Conservation (phyloP, 169 alveolate genomes). For the Amoebophrya sp. region DNA sequence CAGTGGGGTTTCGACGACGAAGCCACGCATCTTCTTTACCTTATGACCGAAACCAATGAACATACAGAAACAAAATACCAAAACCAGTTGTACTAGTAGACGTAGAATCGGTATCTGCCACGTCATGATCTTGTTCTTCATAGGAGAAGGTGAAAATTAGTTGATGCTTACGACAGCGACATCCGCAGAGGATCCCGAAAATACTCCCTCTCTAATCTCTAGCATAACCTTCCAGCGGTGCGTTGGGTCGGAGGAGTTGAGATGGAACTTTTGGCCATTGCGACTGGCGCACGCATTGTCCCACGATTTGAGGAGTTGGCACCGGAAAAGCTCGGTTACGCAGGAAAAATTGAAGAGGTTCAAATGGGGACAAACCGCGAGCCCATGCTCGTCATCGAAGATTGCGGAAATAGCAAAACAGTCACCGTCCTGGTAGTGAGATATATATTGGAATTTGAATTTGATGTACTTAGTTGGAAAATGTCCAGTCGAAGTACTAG, state of each 20-base stretch:
- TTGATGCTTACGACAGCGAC: background rate
- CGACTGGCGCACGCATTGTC: constrained; percentile 76
- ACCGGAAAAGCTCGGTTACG: constrained; percentile 87
- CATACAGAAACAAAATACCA: too few species aligned
- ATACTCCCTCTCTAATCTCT: background rate
- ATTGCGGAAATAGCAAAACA: constrained; percentile 44
- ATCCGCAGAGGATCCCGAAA: background rate
- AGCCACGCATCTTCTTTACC: constrained; percentile 63
- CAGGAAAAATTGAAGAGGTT: constrained; percentile 84
- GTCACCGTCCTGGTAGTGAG: constrained; percentile 36
- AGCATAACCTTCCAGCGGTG: background rate
- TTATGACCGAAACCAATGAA: too few species aligned
- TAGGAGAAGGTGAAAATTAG: too few species aligned
- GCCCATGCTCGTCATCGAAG: constrained; percentile 87
- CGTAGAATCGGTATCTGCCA: too few species aligned
- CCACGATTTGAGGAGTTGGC: constrained; percentile 64
- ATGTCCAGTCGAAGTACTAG: too few species aligned
- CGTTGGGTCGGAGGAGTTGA: constrained; percentile 99
- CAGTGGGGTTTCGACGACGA: constrained; percentile 99
- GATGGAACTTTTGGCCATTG: constrained; percentile 97
- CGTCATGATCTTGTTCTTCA: too few species aligned
- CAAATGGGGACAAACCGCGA: constrained; percentile 88
- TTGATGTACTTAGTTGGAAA: too few species aligned
- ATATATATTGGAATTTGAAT: too few species aligned
- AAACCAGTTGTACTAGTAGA: too few species aligned